Evolutionary conservation across 768 basidiomycete species (phyloP), one percentile per base, ranked within the genome.

Genomic region (Serpula lacrymans): DNA sequence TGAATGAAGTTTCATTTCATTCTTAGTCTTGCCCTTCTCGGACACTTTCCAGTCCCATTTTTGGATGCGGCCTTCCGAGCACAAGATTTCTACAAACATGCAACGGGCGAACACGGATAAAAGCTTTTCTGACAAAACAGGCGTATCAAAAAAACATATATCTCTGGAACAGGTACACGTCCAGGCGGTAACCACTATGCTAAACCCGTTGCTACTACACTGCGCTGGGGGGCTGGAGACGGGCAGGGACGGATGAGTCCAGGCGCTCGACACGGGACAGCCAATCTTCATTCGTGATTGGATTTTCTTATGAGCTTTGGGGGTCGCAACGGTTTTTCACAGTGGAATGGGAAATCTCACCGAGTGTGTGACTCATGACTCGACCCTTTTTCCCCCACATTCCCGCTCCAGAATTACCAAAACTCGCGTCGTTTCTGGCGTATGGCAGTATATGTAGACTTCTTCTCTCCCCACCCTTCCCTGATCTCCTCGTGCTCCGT

Each of bases 381-480:
- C n/a, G 18, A n/a, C 5, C 9, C 21, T 23, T 27, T 12, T 33
- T 41, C 30, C 44, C 39, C 34, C 34, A 39, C 25, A 24, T 14
- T 16, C 21, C 17, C 7, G 8, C 25, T 10, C 14, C 30, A 34
- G 33, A 22, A 52, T 68, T 71, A 91, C 88, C 88, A 91, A 54
- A 82, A 72, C 56, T 79, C 74, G 49, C 75, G 77, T 48, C 87
- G 72, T 61, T 82, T 86, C 55, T 69, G 69, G 50, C 72, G 64
- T 36, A 89, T 78, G n/a, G 81, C 82, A 58, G 69, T 71, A 4
- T 75, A 68, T 41, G 82, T 65, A 30, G 70, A 51, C 60, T 81
- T 82, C 55, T 74, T 73, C 63, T 88, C 83, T 17, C 85, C 82
- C 88, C 89, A 90, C 45, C 68, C 66, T 20, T 65, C 74, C 47